These are phyloP conservation scores for Penicillium decumbens DNA, from an alignment of 2,329 filamentous ascomycete species.

Conservation along the genomic window DNA sequence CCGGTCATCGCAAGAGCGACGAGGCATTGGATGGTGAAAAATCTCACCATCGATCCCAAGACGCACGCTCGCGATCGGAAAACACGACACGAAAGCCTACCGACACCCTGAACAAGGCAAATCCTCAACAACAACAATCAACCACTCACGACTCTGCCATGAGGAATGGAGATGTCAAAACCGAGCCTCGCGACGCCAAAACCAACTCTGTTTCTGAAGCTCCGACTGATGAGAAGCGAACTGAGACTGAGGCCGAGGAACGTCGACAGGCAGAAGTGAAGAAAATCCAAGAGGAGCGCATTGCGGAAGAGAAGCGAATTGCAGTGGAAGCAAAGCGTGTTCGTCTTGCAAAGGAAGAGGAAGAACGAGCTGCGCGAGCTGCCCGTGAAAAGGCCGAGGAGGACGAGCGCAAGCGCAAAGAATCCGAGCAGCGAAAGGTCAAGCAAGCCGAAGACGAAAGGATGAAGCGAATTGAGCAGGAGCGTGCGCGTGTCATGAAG, in stretches of 20 bases:
- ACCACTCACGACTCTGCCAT: constrained; percentile 10
- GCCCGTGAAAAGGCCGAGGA: constrained; percentile 43
- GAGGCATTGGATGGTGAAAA: constrained; percentile 19
- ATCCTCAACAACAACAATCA: constrained; percentile 4
- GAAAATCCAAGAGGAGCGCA: constrained; percentile 31
- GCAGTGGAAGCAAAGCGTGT: constrained; percentile 29
- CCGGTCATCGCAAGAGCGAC: constrained; percentile 27
- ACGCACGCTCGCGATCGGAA: constrained; percentile 14
- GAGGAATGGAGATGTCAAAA: constrained; percentile 28
- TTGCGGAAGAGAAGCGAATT: constrained; percentile 29
- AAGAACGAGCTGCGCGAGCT: constrained; percentile 32
- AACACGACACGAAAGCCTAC: constrained; percentile 6
- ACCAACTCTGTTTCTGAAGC: constrained; percentile 27
- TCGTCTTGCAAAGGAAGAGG: constrained; percentile 33
- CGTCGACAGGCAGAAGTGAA: constrained; percentile 24
- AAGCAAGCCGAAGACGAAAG: constrained; percentile 47
- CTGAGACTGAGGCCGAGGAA: constrained; percentile 25
- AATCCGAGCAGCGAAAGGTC: constrained; percentile 41
- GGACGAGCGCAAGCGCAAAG: constrained; percentile 41
- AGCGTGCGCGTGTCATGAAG: constrained; percentile 42
- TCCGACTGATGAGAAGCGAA: constrained; percentile 30
- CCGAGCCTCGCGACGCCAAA: constrained; percentile 30
- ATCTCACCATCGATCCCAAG: constrained; percentile 13
- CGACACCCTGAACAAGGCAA: constrained; percentile 13
- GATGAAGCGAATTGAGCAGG: constrained; percentile 41